Base-by-base conservation (phyloP, 2,329 filamentous ascomycete genomes). In the Phaeoacremonium minimum region DNA sequence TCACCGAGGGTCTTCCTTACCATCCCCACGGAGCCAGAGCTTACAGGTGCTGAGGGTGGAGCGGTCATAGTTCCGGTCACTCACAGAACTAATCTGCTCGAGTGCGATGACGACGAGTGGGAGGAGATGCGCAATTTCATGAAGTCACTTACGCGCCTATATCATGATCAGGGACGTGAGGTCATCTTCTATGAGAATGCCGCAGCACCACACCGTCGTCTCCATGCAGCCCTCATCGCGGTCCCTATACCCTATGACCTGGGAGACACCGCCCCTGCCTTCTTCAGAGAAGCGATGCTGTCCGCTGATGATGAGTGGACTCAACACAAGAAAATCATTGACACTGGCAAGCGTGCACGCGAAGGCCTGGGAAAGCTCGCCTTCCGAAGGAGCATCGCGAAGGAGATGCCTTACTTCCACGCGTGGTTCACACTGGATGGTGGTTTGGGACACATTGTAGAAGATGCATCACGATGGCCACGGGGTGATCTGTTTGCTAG, bases 61-160 rank as follows among this genome's bases (percentile, higher is more conserved):
- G 87, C 90, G 6, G 83, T 93, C 39, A 93, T 98, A 43, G 88
- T 90, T 4, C 93, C 93, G 6, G 80, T 93, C 15, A 79, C 89
- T 48, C 93, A 98, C 57, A 83, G 83, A 35, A 80, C 73, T 16
- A 98, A 97, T 57, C 77, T 98, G 1, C 69, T 98, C n/a, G 91
- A 96, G 60, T 98, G 93, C 60, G 91, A 97, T 60, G 91, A 98
- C 54, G 93, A 98, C 55, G 93, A 98, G 58, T 98, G 94, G 94
- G 93, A 98, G 56, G 93, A 98, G 62, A 83, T 98, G 6, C 85
- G 93, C 48, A 98, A 98, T 60, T 98, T 98, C 57, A 97, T 97
- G 91, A 98, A 98, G 67, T 85, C 80, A 40, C 73, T 98, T 15
- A 96, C 85, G 5, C 81, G 91, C 30, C 85, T 96, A 78, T 98